Evolutionary conservation across 495 filamentous ascomycete species (phyloP).

Genomic region (Aspergillus homomorphus): DNA sequence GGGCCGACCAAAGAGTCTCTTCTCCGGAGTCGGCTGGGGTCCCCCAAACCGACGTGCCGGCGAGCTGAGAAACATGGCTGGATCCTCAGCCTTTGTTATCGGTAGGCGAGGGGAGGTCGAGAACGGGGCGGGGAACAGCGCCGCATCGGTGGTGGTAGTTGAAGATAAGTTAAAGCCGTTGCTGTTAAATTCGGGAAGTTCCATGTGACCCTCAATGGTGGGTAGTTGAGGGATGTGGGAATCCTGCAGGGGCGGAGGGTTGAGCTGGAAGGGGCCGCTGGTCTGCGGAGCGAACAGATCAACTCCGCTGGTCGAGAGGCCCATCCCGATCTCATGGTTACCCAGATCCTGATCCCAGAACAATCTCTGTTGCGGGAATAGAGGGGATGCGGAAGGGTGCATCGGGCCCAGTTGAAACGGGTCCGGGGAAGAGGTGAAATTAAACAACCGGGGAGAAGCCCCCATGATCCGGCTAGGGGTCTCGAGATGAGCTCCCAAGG

Average conservation of each 20-base stretch:
- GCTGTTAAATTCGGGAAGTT: conserved; percentile 38
- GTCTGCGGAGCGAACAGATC: conserved; percentile 14
- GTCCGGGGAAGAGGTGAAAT: conserved; percentile 60
- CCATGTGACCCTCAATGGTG: conserved; percentile 36
- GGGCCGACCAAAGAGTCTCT: conserved; percentile 31
- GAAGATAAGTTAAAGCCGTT: conserved; percentile 30
- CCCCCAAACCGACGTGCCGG: conserved; percentile 47
- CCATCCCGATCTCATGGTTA: conserved; percentile 21
- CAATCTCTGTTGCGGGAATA: conserved; percentile 60
- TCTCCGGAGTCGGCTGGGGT: conserved; percentile 36
- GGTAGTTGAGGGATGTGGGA: conserved; percentile 40
- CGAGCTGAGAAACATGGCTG: conserved; percentile 56
- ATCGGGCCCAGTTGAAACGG: conserved; percentile 68
- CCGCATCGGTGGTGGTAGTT: conserved; percentile 36
- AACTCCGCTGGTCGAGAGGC: conserved; percentile 14
- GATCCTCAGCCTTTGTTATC: conserved; percentile 45
- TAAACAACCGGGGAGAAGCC: conserved; percentile 47
- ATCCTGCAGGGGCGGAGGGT: conserved; percentile 12
- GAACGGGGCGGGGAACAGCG: conserved; percentile 46
- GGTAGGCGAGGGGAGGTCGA: conserved; percentile 45
- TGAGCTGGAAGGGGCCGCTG: conserved; percentile 14
- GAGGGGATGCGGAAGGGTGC: conserved; percentile 65
- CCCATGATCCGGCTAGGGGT: conserved; percentile 46
- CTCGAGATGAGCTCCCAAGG: conserved; percentile 32
- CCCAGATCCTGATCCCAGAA: conserved; percentile 71